Conservation (phyloP, 768 basidiomycete species). For the Rhodocollybia butyracea region DNA sequence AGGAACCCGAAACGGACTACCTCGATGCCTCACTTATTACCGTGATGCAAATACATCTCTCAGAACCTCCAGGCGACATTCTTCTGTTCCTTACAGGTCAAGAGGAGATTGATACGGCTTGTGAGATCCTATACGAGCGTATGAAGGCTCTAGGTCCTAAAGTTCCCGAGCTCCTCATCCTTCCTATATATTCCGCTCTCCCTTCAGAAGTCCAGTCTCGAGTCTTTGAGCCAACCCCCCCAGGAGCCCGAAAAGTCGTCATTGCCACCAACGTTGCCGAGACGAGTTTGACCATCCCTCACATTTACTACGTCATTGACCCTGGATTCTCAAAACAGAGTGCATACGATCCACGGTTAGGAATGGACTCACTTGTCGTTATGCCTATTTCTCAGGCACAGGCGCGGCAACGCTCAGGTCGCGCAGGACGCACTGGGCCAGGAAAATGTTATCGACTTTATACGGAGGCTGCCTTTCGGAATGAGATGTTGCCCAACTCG, state of each 20-base stretch:
- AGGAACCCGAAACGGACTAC: constrained; percentile 97
- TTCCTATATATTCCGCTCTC: constrained; percentile 97
- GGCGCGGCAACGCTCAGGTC: constrained; percentile 91
- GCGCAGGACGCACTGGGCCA: constrained; percentile 96
- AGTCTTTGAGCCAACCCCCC: constrained; percentile 97
- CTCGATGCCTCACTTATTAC: constrained; percentile 98
- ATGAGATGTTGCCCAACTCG: constrained; percentile 97
- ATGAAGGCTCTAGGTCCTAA: constrained; percentile 99
- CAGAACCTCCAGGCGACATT: constrained; percentile 95
- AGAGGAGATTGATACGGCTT: constrained; percentile 97
- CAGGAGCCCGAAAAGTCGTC: constrained; percentile 97
- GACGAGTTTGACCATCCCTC: constrained; percentile 96
- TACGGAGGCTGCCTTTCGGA: constrained; percentile 96
- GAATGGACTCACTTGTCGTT: constrained; percentile 98
- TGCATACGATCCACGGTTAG: constrained; percentile 93
- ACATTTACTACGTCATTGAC: constrained; percentile 98
- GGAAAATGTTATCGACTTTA: constrained; percentile 98
- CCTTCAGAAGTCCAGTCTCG: constrained; percentile 97
- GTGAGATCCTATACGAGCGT: constrained; percentile 95
- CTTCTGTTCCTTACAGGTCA: constrained; percentile 97
- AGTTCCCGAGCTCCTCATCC: constrained; percentile 93
- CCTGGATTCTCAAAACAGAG: constrained; percentile 99
- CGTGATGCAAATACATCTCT: constrained; percentile 98
- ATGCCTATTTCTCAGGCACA: constrained; percentile 99
- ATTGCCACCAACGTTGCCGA: constrained; percentile 99